Percentiles rank a stretch among this genome's conserved stretches.
These are phyloP conservation scores for Sugiyamaella pinicola DNA, from an alignment of 1,139 yeast species.

Conservation along the genomic window DNA sequence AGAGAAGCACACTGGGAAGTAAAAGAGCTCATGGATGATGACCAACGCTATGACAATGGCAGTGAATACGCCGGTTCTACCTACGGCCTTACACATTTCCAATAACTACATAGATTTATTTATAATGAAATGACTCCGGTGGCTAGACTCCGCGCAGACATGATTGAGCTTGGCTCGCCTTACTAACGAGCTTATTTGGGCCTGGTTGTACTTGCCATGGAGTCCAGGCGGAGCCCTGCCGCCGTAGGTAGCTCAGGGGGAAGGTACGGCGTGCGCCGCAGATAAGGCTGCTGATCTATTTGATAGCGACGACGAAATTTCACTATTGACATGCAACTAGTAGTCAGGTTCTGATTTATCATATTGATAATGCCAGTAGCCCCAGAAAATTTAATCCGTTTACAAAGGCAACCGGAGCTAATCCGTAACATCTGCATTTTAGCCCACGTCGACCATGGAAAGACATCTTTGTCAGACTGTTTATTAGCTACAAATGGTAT, in stretches of 20 bases:
- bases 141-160: no score
- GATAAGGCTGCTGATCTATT: neutral
- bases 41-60: slow-evolving; percentile 46
- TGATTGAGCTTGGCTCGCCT: no score
- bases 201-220: no score
- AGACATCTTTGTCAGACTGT: slow-evolving; percentile 92
- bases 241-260: no score
- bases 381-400: slow-evolving; percentile 60
- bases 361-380: slow-evolving; percentile 44
- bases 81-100: slow-evolving; percentile 34
- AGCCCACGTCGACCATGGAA: slow-evolving; percentile 99
- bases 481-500: slow-evolving; percentile 93
- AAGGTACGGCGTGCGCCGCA: neutral
- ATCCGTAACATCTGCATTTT: slow-evolving; percentile 90
- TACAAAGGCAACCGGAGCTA: slow-evolving; percentile 69
- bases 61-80: slow-evolving; percentile 40
- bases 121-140: neutral
- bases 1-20: slow-evolving; percentile 52
- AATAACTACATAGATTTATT: slow-evolving; percentile 18
- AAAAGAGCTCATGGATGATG: slow-evolving; percentile 49
- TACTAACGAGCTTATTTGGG: no score
- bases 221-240: no score
- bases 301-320: neutral
- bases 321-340: no score
- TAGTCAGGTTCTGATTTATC: no score